Evolutionary conservation across 805 yeast genomes (phyloP).

Genomic region (Komagataella kurtzmanii): DNA sequence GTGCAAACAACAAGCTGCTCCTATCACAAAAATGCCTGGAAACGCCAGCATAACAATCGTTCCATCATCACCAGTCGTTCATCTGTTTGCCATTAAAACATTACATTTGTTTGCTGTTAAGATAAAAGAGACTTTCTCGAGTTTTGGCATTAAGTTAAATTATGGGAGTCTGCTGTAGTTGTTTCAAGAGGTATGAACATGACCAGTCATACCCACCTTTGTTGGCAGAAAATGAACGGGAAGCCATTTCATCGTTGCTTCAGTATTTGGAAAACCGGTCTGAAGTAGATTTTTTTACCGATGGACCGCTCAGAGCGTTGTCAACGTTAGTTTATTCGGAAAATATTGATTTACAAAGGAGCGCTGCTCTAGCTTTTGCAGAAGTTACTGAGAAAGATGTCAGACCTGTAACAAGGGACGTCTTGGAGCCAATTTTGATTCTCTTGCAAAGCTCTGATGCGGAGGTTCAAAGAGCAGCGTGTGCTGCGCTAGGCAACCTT

Average conservation of each 20-base stretch:
- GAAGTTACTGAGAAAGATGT: slow-evolving; percentile 96
- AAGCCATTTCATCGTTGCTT: slow-evolving; percentile 82
- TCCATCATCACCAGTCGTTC: neutral
- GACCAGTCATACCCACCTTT: slow-evolving; percentile 64
- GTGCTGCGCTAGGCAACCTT: slow-evolving; percentile 96
- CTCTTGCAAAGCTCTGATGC: slow-evolving; percentile 77
- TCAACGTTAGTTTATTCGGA: slow-evolving; percentile 91
- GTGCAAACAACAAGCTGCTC: neutral
- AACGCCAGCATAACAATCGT: neutral
- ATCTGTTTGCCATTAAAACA: neutral
- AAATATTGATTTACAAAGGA: slow-evolving; percentile 85
- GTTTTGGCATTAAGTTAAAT: neutral
- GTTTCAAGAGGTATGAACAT: slow-evolving; percentile 25
- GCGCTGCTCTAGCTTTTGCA: slow-evolving; percentile 97
- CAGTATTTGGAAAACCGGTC: slow-evolving; percentile 82
- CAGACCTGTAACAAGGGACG: slow-evolving; percentile 80
- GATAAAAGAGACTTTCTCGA: neutral
- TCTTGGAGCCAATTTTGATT: slow-evolving; percentile 84
- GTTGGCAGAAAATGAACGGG: slow-evolving; percentile 91
- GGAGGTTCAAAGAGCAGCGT: slow-evolving; percentile 96
- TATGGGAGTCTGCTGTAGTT: slow-evolving; percentile 45
- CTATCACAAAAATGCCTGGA: neutral
- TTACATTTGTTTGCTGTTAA: neutral
- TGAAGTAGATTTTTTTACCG: slow-evolving; percentile 80
- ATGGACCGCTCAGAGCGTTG: slow-evolving; percentile 78